A percentile compares a stretch with the other conserved stretches of the same genome.
Evolutionary conservation across 148 eudicot species (phyloP).

Genomic region (Drosera capensis): DNA sequence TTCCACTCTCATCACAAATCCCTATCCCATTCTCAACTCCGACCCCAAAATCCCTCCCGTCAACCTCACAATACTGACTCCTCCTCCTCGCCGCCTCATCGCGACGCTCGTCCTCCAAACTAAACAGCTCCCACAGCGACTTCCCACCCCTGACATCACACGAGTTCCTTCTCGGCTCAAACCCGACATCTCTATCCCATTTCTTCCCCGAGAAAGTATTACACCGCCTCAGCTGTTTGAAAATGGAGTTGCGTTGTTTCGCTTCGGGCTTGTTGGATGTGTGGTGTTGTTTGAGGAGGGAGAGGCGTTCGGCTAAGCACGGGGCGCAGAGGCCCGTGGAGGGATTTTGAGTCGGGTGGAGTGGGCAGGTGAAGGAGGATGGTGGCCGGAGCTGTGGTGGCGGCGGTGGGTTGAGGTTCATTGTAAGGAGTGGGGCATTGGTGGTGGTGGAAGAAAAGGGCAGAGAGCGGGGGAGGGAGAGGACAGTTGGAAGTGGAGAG

Average conservation of each 20-base stretch:
- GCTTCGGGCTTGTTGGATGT: no score
- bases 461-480: no score
- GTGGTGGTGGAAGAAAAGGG: no score
- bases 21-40: no score
- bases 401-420: no score
- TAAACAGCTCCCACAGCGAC: constrained; percentile 36
- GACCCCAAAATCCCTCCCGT: constrained; percentile 45
- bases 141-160: constrained; percentile 50
- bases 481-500: no score
- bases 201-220: constrained; percentile 34
- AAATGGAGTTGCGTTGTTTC: no score
- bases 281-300: constrained; percentile 34
- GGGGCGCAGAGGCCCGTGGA: constrained; percentile 60
- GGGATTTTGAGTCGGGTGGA: constrained; percentile 58
- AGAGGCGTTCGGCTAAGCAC: constrained; percentile 77
- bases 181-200: constrained; percentile 18
- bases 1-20: no score
- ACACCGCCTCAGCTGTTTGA: constrained; percentile 52
- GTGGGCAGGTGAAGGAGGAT: no score
- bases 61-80: no score
- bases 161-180: constrained; percentile 54
- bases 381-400: no score
- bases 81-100: background rate
- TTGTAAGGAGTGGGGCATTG: no score
- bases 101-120: constrained; percentile 20